A percentile compares a stretch with the other conserved stretches of the same genome.
Conservation (phyloP, 805 yeast genomes). For the Spathaspora passalidarum region DNA sequence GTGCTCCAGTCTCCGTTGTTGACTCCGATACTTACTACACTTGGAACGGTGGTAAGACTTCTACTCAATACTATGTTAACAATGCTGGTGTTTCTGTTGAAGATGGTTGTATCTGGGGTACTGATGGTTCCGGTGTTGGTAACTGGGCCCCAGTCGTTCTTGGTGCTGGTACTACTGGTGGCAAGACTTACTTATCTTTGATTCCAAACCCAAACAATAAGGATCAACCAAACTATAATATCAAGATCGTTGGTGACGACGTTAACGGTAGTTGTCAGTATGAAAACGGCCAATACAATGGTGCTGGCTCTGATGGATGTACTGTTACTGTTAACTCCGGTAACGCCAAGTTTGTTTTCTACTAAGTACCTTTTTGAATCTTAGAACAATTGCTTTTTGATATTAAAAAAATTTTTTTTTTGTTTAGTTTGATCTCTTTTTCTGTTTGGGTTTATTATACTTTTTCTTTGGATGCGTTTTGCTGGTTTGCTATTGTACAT, state of each 20-base stretch:
- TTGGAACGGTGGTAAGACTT: conserved; percentile 80
- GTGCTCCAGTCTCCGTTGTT: conserved; percentile 73
- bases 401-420: neutral
- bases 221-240: conserved; percentile 54
- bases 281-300: conserved; percentile 73
- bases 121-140: conserved; percentile 74
- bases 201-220: conserved; percentile 93
- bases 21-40: conserved; percentile 71
- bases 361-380: conserved; percentile 10
- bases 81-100: conserved; percentile 87
- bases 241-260: conserved; percentile 59
- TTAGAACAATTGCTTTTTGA: no score
- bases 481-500: neutral
- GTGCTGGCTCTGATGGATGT: conserved; percentile 70
- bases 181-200: conserved; percentile 76
- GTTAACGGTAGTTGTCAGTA: conserved; percentile 72
- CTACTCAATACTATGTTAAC: conserved; percentile 96
- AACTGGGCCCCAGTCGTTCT: conserved; percentile 98
- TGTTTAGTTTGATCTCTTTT: neutral
- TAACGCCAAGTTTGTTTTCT: conserved; percentile 54
- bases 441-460: neutral
- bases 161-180: conserved; percentile 81
- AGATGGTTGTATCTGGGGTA: conserved; percentile 96
- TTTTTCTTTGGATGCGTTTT: neutral
- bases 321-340: conserved; percentile 66